These are phyloP conservation scores for Plasmodium gaboni DNA, from an alignment of 169 alveolate species.

Conservation along the genomic window DNA sequence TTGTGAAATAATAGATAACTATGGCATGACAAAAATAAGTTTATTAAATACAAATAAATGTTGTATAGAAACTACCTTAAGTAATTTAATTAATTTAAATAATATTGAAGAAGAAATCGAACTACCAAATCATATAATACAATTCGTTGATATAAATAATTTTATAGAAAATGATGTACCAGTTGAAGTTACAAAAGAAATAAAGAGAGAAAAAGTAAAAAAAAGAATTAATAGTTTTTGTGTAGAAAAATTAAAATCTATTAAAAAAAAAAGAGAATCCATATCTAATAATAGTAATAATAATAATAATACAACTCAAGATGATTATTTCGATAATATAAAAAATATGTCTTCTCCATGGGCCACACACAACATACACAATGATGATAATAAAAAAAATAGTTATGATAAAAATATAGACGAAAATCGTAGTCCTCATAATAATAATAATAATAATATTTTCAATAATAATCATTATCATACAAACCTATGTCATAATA, in stretches of 20 bases:
- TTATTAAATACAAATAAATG: constrained; percentile 23
- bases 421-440: constrained; percentile 1
- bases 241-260: not conserved
- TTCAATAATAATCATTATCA: no score
- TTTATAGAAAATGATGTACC: constrained; percentile 27
- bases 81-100: not conserved
- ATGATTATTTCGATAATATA: not conserved
- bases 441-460: no score
- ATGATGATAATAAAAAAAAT: not conserved
- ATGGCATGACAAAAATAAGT: constrained; percentile 40
- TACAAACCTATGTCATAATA: not conserved
- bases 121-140: constrained; percentile 16
- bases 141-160: constrained; percentile 25
- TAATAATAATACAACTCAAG: not conserved
- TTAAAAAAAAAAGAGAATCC: constrained; percentile 14
- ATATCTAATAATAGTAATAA: not conserved
- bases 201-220: not conserved
- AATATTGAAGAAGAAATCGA: constrained; percentile 50
- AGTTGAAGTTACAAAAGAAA: not conserved
- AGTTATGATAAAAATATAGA: not conserved
- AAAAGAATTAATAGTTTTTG: constrained; percentile 14
- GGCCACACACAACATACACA: no score
- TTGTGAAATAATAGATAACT: constrained; percentile 46
- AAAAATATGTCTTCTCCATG: not conserved
- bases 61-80: constrained; percentile 33